Evolutionary conservation across 2,329 filamentous ascomycete genomes (phyloP).

Genomic region (Blastomyces percursus): DNA sequence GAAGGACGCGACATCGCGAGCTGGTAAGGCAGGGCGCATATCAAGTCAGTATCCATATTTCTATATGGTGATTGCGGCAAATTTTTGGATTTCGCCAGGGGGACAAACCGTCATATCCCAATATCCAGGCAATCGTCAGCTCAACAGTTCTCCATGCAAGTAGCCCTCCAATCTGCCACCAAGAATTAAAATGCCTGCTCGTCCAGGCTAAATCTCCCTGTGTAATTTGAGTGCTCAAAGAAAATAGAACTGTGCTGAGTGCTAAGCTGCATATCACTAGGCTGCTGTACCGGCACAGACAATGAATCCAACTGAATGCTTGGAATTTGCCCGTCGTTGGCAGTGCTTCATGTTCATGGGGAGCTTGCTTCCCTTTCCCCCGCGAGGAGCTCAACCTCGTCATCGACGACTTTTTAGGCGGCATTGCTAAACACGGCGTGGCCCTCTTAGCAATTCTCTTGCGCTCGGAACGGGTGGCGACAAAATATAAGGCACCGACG

Average conservation of each 20-base stretch:
- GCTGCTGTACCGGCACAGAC: conserved; percentile 34
- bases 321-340: too few species aligned
- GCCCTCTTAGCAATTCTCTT: background rate
- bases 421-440: background rate
- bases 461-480: background rate
- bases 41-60: background rate
- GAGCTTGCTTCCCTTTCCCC: background rate
- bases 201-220: conserved; percentile 56
- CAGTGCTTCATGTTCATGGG: background rate
- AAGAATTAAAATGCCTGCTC: conserved; percentile 52
- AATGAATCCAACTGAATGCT: conserved; percentile 21
- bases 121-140: conserved; percentile 61
- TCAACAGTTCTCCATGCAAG: conserved; percentile 51
- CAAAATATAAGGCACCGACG: background rate
- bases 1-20: conserved; percentile 56
- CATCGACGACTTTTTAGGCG: background rate
- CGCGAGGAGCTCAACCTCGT: background rate
- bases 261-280: conserved; percentile 45
- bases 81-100: background rate
- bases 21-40: conserved; percentile 22
- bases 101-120: conserved; percentile 52
- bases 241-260: conserved; percentile 55
- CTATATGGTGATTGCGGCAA: background rate
- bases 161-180: conserved; percentile 48
- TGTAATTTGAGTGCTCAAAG: conserved; percentile 48